Evolutionary conservation across 78 protist species (phyloP).

Genomic region (Speleostelium caveatum): DNA sequence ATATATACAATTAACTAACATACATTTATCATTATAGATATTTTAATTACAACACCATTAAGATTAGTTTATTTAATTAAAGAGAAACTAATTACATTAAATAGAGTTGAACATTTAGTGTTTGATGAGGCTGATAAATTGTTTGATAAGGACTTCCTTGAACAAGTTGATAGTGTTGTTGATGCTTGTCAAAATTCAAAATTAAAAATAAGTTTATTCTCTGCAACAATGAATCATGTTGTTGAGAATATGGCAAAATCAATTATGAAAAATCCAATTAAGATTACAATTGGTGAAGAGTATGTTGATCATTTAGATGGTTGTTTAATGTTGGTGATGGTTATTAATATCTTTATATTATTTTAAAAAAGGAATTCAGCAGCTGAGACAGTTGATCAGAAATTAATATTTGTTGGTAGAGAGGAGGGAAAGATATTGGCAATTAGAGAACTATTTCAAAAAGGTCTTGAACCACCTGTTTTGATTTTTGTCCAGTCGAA

Average conservation of each 20-base stretch:
- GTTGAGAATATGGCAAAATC: slow-evolving; percentile 89
- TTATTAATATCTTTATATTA: too few relatives aligned
- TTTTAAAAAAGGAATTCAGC: slow-evolving; percentile 81
- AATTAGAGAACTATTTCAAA: slow-evolving; percentile 86
- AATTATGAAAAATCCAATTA: slow-evolving; percentile 83
- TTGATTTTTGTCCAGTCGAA: slow-evolving; percentile 95
- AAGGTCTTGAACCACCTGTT: slow-evolving; percentile 96
- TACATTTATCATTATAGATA: slow-evolving; percentile 35
- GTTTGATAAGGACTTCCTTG: slow-evolving; percentile 84
- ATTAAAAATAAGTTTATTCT: slow-evolving; percentile 71
- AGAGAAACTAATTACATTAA: slow-evolving; percentile 23
- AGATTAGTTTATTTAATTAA: slow-evolving; percentile 80
- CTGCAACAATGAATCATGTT: slow-evolving; percentile 85
- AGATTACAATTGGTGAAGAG: slow-evolving; percentile 84
- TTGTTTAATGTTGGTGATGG: too few relatives aligned
- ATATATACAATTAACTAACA: too few relatives aligned
- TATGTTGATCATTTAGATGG: too few relatives aligned
- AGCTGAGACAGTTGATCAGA: slow-evolving; percentile 86
- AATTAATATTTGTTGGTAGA: slow-evolving; percentile 89
- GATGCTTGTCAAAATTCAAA: slow-evolving; percentile 40
- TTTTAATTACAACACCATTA: slow-evolving; percentile 90
- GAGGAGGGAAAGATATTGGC: slow-evolving; percentile 97
- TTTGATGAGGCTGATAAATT: slow-evolving; percentile 95
- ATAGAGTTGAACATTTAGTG: slow-evolving; percentile 84
- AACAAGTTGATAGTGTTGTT: slow-evolving; percentile 87